Evolutionary conservation across 2,329 filamentous ascomycete species (phyloP).

Genomic region (Sclerotinia subarctica): DNA sequence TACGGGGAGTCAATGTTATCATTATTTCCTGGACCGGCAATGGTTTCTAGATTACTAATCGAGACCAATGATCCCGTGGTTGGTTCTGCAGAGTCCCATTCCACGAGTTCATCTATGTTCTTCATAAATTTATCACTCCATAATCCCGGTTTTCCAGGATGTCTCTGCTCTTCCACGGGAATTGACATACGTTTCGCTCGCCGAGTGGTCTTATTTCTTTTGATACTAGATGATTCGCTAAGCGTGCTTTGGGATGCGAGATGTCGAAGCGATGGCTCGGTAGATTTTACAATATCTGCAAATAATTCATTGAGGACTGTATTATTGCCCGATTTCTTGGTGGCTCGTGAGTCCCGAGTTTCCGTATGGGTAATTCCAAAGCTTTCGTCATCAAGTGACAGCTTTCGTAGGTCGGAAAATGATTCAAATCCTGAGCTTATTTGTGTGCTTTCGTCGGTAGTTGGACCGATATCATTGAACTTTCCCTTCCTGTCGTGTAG

Average conservation of each 20-base stretch:
- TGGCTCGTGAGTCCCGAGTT: background rate
- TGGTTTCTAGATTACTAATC: background rate
- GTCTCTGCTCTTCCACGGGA: slow-evolving; percentile 27
- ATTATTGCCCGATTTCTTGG: background rate
- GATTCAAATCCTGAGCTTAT: background rate
- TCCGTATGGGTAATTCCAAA: background rate
- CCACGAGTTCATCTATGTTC: background rate
- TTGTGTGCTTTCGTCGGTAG: background rate
- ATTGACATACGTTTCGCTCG: slow-evolving; percentile 5
- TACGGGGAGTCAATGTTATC: background rate
- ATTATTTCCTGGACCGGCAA: background rate
- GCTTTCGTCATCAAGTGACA: background rate
- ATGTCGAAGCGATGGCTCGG: slow-evolving; percentile 27
- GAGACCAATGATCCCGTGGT: background rate
- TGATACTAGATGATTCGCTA: background rate
- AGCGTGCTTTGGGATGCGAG: slow-evolving; percentile 24
- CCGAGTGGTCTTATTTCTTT: background rate
- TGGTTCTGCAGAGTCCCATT: background rate
- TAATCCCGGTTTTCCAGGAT: slow-evolving; percentile 21
- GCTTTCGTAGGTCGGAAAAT: background rate
- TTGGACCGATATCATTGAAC: background rate
- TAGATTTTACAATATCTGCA: slow-evolving; percentile 22
- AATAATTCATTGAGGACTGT: slow-evolving; percentile 21
- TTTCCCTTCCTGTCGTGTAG: background rate
- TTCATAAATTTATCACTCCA: slow-evolving; percentile 3